Evolutionary conservation across 2,329 filamentous ascomycete genomes (phyloP), one percentile per base, ranked within the genome.

Genomic region (Penicillium sp.): DNA sequence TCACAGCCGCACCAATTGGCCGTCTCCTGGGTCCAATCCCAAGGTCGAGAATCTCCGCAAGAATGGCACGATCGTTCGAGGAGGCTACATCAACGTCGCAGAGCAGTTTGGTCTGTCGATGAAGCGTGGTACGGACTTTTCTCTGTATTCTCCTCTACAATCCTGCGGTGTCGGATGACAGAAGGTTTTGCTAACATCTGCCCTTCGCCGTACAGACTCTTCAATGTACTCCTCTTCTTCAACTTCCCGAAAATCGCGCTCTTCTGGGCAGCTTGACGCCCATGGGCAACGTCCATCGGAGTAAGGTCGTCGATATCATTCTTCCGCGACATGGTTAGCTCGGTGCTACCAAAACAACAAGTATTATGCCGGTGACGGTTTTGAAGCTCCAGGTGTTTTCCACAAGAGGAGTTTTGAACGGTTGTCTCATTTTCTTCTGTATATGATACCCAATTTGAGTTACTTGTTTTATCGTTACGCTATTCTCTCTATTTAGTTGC

Each of bases 1-100:
- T 31, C 11, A 41, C 60, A 80, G 78, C 64, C 77, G 80, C 37
- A 68, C 77, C 2, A 63, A 69, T 5, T 82, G 79, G 79, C 66
- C 78, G 48, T 48, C 59, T 12, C 73, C 78, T 28, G 59, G 66
- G 7, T 57, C 65, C 6, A 61, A 72, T 54, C 35, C 76, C 20
- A 63, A 76, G 49, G 49, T 76, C 17, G 63, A 73, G 8, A 58
- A 69, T 7, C 67, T 80, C 54, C 68, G 71, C 42, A 66, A 65
- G 11, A 54, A 58, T 3, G 75, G 71, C 5, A 57, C 55, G 34
- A n/a, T 71, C 31, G 72, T 68, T 49, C 62, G 64, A 10, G 78
- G 79, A 22, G 79, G 78, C 25, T 82, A 82, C 62, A 54, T 81
- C 54, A 82, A 82, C 62, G 75, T 82, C 12, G 79, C 73, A 3